A percentile compares a stretch with the other conserved stretches of the same genome.
Conservation (phyloP, 2,329 filamentous ascomycete genomes). For the Pseudofabraea citricarpa region DNA sequence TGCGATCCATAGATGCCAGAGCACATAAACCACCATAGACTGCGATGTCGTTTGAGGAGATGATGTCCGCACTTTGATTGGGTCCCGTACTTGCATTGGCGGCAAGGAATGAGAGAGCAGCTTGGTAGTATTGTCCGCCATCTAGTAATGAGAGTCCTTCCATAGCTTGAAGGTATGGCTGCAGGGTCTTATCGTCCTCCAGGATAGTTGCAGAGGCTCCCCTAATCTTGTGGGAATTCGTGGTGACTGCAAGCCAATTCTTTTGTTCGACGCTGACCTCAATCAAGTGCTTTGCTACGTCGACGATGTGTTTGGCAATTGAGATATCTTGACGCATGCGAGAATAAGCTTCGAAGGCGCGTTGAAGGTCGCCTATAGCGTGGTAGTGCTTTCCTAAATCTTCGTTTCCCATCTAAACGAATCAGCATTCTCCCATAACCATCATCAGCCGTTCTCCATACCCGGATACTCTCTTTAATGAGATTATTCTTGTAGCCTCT, state of each 20-base stretch:
- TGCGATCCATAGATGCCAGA: slow-evolving; percentile 81
- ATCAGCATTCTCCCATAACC: neutral
- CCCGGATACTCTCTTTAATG: slow-evolving; percentile 93
- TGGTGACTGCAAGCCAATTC: slow-evolving; percentile 68
- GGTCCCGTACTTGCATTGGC: slow-evolving; percentile 38
- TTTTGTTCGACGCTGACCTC: slow-evolving; percentile 69
- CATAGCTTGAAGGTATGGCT: slow-evolving; percentile 50
- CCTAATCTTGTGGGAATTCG: slow-evolving; percentile 63
- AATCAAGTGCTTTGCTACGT: slow-evolving; percentile 76
- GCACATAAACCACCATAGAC: slow-evolving; percentile 88
- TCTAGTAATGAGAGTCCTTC: slow-evolving; percentile 59
- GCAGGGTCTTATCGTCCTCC: slow-evolving; percentile 42
- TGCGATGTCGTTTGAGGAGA: slow-evolving; percentile 83
- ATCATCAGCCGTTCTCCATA: slow-evolving; percentile 35
- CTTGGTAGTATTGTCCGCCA: slow-evolving; percentile 53
- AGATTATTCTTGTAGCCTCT: slow-evolving; percentile 95
- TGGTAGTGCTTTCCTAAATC: slow-evolving; percentile 84
- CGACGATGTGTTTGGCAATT: slow-evolving; percentile 74
- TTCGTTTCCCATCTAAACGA: slow-evolving; percentile 82
- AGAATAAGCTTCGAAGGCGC: slow-evolving; percentile 71
- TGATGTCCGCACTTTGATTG: slow-evolving; percentile 59
- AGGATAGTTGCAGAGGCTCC: slow-evolving; percentile 35
- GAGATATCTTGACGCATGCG: slow-evolving; percentile 91
- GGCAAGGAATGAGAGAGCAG: slow-evolving; percentile 61
- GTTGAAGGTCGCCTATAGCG: slow-evolving; percentile 66